Base-by-base conservation (phyloP, 1,139 yeast species). In the Suhomyces terraborum region DNA sequence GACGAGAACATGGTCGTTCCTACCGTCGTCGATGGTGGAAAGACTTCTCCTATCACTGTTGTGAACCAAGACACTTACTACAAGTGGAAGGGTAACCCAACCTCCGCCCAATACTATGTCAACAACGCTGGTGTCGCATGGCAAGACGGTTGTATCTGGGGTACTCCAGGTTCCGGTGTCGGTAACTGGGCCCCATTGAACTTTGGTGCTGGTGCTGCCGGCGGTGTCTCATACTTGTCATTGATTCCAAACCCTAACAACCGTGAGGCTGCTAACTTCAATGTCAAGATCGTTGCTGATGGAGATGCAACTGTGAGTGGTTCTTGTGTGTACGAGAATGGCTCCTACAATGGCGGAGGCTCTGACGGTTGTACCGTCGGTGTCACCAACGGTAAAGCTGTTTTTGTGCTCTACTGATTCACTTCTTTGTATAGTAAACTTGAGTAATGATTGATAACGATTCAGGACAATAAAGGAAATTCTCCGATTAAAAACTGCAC, bases 101-200 rank as follows among this genome's bases (percentile, higher is more conserved):
- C 98, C 42, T 88, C 96, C 43, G 84, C 96, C 55, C 98, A 93
- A 75, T 93, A 86, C 79, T 93, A 93, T 69, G 98, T 91, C 52
- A 93, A 93, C 81, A 79, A 91, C 62, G 96, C 96, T 42, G 98
- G 98, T 74, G 91, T 89, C 53, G 76, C 85, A 48, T 81, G 79
- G 62, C 82, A 82, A 64, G 89, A 88, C 49, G 98, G 97, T 54
- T 93, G 98, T 76, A 66, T 84, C 56, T 93, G 98, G 98, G 96
- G 97, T 63, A 63, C 80, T 33, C 59, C 76, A 9, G 88, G 89
- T 50, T 75, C 88, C 38, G 89, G 86, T 58, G 71, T 85, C 53
- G 98, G 98, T 71, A 93, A 93, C 86, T 93, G 96, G 96, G 95
- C 98, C 52, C 98, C 98, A 56, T 77, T 93, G 54, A 88, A 84